Evolutionary conservation across 2,329 filamentous ascomycete species (phyloP), one percentile per base, ranked within the genome.

Genomic region (Fusarium sp.): DNA sequence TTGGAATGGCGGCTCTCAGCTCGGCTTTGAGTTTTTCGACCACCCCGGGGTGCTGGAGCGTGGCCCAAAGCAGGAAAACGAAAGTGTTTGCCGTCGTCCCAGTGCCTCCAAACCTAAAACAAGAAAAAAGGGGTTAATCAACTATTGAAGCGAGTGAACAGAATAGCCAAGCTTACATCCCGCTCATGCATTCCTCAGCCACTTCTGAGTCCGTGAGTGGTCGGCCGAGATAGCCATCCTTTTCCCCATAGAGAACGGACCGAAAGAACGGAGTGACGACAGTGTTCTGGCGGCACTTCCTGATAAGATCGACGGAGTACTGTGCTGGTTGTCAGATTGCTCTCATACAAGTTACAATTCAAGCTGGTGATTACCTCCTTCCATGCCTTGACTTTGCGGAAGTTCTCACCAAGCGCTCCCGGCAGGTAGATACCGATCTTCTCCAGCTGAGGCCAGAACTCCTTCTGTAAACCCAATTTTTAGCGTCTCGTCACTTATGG

Each of bases 151-250:
- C 8, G 5, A 11, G 29, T 29, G 29, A 29, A 29, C 29, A 29
- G 29, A 29, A 29, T 29, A 29, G 29, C 10, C 29, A 35, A 18
- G 27, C 60, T 52, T 54, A 54, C 60, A 64, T 64, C 20, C 60
- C 60, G 16, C 60, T 41, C 60, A 64, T 64, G 60, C 60, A 64
- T 41, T 64, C 60, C 60, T 64, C 60, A 3, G 60, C 60, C 22
- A 64, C 24, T 24, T 64, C 60, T 22, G 60, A 64, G 31, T 56
- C 35, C 22, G 60, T 64, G 8, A 64, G 45, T 14, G 45, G 45
- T 41, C 35, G 60, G 13, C 18, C 45, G 5, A 54, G 39, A 24
- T 62, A 54, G 6, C 60, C 60, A 8, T 54, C 45, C 14, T 64
- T 43, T 24, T 41, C 60, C 29, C 45, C 60, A 22, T 41, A 39